Evolutionary conservation across 805 yeast genomes (phyloP).

Genomic region (Kregervanrija pseudodelftensis): DNA sequence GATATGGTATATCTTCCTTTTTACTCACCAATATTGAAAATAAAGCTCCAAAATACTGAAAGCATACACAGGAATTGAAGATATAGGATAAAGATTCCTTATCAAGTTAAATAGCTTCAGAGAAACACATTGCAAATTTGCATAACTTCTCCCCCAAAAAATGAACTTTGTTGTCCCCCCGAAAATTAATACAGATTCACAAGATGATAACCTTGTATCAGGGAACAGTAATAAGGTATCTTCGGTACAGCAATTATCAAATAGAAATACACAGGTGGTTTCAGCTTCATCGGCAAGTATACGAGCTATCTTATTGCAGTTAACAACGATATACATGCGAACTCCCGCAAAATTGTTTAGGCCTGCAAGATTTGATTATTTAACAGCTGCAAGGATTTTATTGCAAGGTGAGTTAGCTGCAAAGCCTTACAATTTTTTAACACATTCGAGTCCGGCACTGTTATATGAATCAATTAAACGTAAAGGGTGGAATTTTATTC

Average conservation of each 20-base stretch:
- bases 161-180: no score
- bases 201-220: no score
- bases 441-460: constrained; percentile 77
- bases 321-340: constrained; percentile 70
- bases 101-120: no score
- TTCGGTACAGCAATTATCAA: constrained; percentile 26
- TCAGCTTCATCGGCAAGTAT: constrained; percentile 83
- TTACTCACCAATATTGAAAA: no score
- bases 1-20: no score
- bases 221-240: no score
- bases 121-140: no score
- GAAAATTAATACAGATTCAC: no score
- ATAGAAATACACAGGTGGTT: constrained; percentile 45
- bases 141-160: no score
- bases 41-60: no score
- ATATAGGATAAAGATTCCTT: no score
- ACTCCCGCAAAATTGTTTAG: constrained; percentile 81
- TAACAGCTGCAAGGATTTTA: constrained; percentile 56
- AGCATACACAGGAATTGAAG: no score
- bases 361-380: constrained; percentile 84
- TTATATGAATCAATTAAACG: constrained; percentile 60
- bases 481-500: constrained; percentile 71
- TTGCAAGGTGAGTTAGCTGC: constrained; percentile 37
- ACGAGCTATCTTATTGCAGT: constrained; percentile 72
- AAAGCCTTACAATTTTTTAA: constrained; percentile 47